Percentiles rank a stretch among this genome's conserved stretches.
These are phyloP conservation scores for Cercospora sesami DNA, from an alignment of 2,329 filamentous ascomycete species.

Conservation along the genomic window DNA sequence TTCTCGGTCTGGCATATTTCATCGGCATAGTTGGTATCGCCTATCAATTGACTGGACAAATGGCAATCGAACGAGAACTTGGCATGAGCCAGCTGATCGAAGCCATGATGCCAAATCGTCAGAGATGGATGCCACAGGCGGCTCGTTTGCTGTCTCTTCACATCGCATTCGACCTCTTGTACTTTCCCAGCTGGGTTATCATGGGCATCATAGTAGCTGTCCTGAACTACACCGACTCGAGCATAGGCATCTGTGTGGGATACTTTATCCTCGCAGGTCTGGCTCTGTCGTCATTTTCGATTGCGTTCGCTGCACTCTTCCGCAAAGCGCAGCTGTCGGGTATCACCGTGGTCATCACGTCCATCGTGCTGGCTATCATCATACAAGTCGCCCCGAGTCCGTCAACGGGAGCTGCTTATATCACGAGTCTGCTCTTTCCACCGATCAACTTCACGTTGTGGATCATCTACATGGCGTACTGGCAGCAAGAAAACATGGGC, in stretches of 20 bases:
- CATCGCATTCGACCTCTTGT: slow-evolving; percentile 75
- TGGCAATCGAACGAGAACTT: slow-evolving; percentile 80
- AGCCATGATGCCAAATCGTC: slow-evolving; percentile 80
- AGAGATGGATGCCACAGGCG: slow-evolving; percentile 73
- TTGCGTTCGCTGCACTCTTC: slow-evolving; percentile 81
- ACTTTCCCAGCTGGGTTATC: slow-evolving; percentile 79
- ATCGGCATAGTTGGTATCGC: slow-evolving; percentile 76
- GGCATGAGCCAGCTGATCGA: slow-evolving; percentile 89
- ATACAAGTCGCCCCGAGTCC: slow-evolving; percentile 71
- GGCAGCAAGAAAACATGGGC: slow-evolving; percentile 61
- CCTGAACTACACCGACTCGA: slow-evolving; percentile 53
- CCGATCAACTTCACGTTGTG: slow-evolving; percentile 89
- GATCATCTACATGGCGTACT: slow-evolving; percentile 74
- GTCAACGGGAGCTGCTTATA: slow-evolving; percentile 62
- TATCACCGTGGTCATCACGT: slow-evolving; percentile 71
- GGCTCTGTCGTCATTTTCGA: slow-evolving; percentile 74
- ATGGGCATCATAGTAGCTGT: slow-evolving; percentile 68
- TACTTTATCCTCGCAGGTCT: slow-evolving; percentile 77
- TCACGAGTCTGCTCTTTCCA: slow-evolving; percentile 75
- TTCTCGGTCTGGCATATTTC: slow-evolving; percentile 76
- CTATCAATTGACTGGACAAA: slow-evolving; percentile 83
- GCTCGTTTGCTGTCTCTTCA: slow-evolving; percentile 78
- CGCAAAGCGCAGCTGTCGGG: slow-evolving; percentile 84
- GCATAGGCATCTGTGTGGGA: slow-evolving; percentile 47
- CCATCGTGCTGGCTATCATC: slow-evolving; percentile 75